phyloP scores from a whole-genome alignment of 371 early-diverging fungal genomes.

The Mucor ambiguus region DNA sequence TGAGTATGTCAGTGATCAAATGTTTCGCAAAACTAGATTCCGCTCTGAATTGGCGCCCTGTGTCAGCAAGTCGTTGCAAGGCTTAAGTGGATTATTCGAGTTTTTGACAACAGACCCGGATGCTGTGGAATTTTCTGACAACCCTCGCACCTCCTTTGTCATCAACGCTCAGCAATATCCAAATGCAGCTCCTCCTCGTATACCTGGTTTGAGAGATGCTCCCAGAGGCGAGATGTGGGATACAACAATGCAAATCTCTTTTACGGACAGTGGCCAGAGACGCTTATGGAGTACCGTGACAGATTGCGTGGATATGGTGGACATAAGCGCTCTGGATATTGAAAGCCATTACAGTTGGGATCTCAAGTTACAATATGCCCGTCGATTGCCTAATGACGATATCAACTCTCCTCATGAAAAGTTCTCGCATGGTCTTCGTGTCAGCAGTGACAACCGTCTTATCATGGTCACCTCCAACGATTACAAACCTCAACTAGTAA shows the following conservation, averaged over 20 bases:
- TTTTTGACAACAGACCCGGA: slow-evolving; percentile 3
- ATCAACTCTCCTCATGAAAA: slow-evolving; percentile 45
- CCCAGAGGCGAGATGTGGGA: slow-evolving; percentile 22
- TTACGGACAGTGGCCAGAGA: slow-evolving; percentile 26
- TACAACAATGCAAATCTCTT: slow-evolving; percentile 24
- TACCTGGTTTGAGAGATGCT: neutral
- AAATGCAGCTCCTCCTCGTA: neutral
- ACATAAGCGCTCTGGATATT: slow-evolving; percentile 28
- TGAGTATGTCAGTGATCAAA: slow-evolving; percentile 21
- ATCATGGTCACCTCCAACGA: slow-evolving; percentile 26
- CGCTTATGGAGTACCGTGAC: slow-evolving; percentile 40
- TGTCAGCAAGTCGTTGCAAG: slow-evolving; percentile 19
- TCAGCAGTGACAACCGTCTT: slow-evolving; percentile 24
- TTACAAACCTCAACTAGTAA: slow-evolving; percentile 28
- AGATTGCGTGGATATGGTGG: slow-evolving; percentile 33
- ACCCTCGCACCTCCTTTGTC: slow-evolving; percentile 27
- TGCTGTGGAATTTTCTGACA: slow-evolving; percentile 25
- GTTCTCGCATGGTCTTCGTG: slow-evolving; percentile 28
- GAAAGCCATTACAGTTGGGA: slow-evolving; percentile 53
- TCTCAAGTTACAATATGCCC: slow-evolving; percentile 37
- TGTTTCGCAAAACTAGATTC: slow-evolving; percentile 23
- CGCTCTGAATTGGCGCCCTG: slow-evolving; percentile 33
- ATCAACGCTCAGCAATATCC: slow-evolving; percentile 31
- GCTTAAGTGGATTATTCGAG: slow-evolving; percentile 17
- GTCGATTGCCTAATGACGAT: slow-evolving; percentile 29